A percentile compares a stretch with the other conserved stretches of the same genome.
Conservation (phyloP, 805 yeast species). For the Lachancea lanzarotensis region DNA sequence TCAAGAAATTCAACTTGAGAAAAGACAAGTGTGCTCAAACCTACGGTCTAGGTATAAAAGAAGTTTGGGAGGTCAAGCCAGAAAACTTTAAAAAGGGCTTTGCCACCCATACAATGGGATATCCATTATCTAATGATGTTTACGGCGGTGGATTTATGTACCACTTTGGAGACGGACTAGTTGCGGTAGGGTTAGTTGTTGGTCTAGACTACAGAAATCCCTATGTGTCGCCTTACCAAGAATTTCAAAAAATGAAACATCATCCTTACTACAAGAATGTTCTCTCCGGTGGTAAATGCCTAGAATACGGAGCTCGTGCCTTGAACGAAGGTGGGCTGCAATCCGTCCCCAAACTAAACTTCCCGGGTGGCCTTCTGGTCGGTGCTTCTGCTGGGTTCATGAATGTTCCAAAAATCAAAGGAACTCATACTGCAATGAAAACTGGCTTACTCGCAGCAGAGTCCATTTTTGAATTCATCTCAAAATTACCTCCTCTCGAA, state of each 20-base stretch:
- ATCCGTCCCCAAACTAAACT: conserved; percentile 79
- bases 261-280: conserved; percentile 78
- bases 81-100: conserved; percentile 74
- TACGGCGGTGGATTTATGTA: conserved; percentile 98
- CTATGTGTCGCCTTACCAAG: conserved; percentile 90
- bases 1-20: conserved; percentile 63
- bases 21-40: conserved; percentile 68
- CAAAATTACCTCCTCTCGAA: conserved; percentile 37
- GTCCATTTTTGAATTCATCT: conserved; percentile 51
- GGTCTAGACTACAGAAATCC: conserved; percentile 96
- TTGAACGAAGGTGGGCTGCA: conserved; percentile 96
- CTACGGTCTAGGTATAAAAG: conserved; percentile 93
- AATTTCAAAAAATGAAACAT: conserved; percentile 88
- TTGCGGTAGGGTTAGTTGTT: conserved; percentile 86
- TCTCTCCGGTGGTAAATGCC: conserved; percentile 83
- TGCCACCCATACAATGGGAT: conserved; percentile 85
- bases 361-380: conserved; percentile 94
- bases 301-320: conserved; percentile 93
- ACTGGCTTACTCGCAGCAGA: conserved; percentile 95
- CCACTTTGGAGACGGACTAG: conserved; percentile 91
- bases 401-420: conserved; percentile 96
- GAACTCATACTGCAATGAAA: conserved; percentile 96
- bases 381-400: conserved; percentile 96
- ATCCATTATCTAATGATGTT: conserved; percentile 62
- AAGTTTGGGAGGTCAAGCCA: conserved; percentile 91